phyloP scores from a whole-genome alignment of 2,329 filamentous ascomycete genomes.

The Xylaria sp. region DNA sequence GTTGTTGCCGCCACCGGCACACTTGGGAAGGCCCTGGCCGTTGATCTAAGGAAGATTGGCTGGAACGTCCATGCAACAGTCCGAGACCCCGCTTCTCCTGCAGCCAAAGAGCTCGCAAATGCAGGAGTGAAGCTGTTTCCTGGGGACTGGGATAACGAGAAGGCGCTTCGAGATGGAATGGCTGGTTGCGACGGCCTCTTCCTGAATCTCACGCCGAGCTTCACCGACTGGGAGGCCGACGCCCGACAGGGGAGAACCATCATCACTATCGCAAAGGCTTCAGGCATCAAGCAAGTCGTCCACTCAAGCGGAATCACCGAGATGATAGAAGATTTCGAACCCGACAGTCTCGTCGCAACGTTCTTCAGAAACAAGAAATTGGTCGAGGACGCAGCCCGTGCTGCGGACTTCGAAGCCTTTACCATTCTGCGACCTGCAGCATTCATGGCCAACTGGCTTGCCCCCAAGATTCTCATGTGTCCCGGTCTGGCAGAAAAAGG shows the following conservation, averaged over 20 bases:
- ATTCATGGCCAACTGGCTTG: conserved; percentile 42
- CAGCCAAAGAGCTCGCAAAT: conserved; percentile 24
- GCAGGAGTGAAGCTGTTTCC: conserved; percentile 35
- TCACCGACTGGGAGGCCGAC: conserved; percentile 23
- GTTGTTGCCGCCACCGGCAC: conserved; percentile 38
- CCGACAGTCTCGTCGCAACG: conserved; percentile 8
- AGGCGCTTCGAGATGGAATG: conserved; percentile 25
- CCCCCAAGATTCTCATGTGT: conserved; percentile 36
- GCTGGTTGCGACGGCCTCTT: conserved; percentile 39
- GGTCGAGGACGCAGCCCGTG: conserved; percentile 26
- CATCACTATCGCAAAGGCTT: conserved; percentile 34
- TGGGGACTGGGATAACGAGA: conserved; percentile 39
- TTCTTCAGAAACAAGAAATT: conserved; percentile 29
- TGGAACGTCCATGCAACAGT: conserved; percentile 37
- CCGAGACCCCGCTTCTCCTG: conserved; percentile 28
- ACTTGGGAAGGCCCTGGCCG: conserved; percentile 36
- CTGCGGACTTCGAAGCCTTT: conserved; percentile 34
- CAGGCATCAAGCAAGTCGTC: conserved; percentile 38
- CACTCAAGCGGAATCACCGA: conserved; percentile 16
- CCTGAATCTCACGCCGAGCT: conserved; percentile 31
- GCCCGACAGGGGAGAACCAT: conserved; percentile 32
- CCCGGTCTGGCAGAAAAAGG: conserved; percentile 29
- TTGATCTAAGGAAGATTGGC: conserved; percentile 28
- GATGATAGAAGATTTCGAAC: not conserved
- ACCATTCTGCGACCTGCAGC: conserved; percentile 35